Conservation (phyloP, 345 rosid species). For the Lepidium aucheri region DNA sequence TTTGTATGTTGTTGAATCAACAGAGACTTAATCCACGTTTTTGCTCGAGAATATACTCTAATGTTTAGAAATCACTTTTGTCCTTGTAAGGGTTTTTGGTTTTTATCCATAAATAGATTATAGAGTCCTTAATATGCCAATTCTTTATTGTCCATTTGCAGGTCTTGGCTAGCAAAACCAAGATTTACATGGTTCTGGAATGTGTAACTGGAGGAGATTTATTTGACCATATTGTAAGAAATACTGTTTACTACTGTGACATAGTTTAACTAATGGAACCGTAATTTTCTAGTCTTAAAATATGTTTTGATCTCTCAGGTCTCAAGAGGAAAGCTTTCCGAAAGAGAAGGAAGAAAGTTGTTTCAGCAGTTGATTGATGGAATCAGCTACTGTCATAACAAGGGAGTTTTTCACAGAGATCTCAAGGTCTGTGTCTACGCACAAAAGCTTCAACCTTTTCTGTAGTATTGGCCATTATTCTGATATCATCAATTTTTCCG, state of each 20-base stretch:
- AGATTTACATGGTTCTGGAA: constrained; percentile 80
- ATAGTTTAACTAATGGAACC: too few species aligned
- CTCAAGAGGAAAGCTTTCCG: constrained; percentile 49
- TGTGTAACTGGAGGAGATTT: constrained; percentile 80
- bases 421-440: constrained; percentile 50
- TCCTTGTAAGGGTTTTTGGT: background rate
- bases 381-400: constrained; percentile 70
- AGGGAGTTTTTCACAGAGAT: constrained; percentile 84
- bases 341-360: constrained; percentile 62
- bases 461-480: constrained; percentile 2
- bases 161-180: constrained; percentile 89
- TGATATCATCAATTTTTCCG: background rate
- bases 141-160: constrained; percentile 15
- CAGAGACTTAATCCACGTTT: background rate
- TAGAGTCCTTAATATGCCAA: background rate
- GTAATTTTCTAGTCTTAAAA: background rate
- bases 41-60: background rate
- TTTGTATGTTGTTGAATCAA: background rate
- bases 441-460: background rate
- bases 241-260: background rate
- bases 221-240: constrained; percentile 70
- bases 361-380: constrained; percentile 92
- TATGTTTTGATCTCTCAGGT: constrained; percentile 34
- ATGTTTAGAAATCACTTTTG: background rate
- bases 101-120: too few species aligned